Evolutionary conservation across 441 rosid species (phyloP).

Genomic region (Adansonia grandidieri): DNA sequence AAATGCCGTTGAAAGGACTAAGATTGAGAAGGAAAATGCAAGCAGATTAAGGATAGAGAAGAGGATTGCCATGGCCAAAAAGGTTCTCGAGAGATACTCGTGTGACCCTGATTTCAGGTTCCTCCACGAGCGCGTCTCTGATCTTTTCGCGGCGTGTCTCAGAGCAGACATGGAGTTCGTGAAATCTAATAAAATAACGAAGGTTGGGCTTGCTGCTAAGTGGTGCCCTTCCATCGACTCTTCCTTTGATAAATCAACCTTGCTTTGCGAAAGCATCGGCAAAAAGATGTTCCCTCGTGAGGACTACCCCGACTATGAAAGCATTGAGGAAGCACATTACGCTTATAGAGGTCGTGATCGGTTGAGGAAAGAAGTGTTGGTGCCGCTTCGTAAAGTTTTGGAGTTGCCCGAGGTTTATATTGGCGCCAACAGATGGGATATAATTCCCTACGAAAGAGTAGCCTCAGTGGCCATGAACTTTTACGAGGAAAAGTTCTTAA

Average conservation of each 20-base stretch:
- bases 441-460: slow-evolving; percentile 48
- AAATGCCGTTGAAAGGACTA: slow-evolving; percentile 30
- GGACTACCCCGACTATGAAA: slow-evolving; percentile 42
- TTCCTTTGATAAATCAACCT: slow-evolving; percentile 43
- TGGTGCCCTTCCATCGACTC: slow-evolving; percentile 66
- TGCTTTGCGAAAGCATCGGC: slow-evolving; percentile 58
- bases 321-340: slow-evolving; percentile 54
- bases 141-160: slow-evolving; percentile 43
- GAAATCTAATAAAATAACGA: slow-evolving; percentile 31
- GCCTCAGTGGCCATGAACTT: slow-evolving; percentile 57
- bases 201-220: slow-evolving; percentile 53
- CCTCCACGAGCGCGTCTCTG: slow-evolving; percentile 52
- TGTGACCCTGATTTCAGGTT: slow-evolving; percentile 45
- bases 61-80: slow-evolving; percentile 38
- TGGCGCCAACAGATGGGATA: slow-evolving; percentile 45
- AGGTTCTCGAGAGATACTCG: slow-evolving; percentile 36
- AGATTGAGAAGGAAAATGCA: slow-evolving; percentile 35
- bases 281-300: slow-evolving; percentile 48
- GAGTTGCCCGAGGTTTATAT: slow-evolving; percentile 59
- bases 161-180: slow-evolving; percentile 38
- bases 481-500: slow-evolving; percentile 46
- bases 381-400: slow-evolving; percentile 48
- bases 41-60: slow-evolving; percentile 38
- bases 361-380: slow-evolving; percentile 51
- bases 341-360: slow-evolving; percentile 60